A percentile compares a stretch with the other conserved stretches of the same genome.
Conservation (phyloP, 331 rosid species). For the Erythrophleum ivorense region DNA sequence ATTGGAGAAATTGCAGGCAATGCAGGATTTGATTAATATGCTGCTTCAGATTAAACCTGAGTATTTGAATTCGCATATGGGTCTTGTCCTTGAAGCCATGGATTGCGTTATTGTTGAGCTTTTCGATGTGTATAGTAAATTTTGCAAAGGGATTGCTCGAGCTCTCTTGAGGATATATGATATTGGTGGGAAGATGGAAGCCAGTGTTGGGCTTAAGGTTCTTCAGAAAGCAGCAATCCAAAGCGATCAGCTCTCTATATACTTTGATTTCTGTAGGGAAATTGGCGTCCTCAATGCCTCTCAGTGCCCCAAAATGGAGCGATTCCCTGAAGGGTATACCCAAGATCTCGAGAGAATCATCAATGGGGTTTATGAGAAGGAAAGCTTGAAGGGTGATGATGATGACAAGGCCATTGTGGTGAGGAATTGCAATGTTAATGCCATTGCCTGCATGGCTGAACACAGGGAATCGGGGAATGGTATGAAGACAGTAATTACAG, state of each 20-base stretch:
- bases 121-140: conserved; percentile 61
- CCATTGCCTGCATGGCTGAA: neutral
- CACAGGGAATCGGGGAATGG: conserved; percentile 23
- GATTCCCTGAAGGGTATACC: conserved; percentile 59
- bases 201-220: conserved; percentile 53
- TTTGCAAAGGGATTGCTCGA: conserved; percentile 59
- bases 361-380: conserved; percentile 39
- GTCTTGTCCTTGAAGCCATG: conserved; percentile 79
- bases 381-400: neutral
- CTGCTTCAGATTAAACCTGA: conserved; percentile 63
- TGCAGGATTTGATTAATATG: conserved; percentile 63
- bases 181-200: conserved; percentile 56
- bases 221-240: conserved; percentile 59
- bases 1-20: conserved; percentile 50
- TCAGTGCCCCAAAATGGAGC: conserved; percentile 61
- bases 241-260: conserved; percentile 50
- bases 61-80: conserved; percentile 17
- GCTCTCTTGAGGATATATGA: conserved; percentile 57
- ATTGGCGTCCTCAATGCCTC: conserved; percentile 69
- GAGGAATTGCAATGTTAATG: neutral
- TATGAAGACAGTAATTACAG: conserved; percentile 69
- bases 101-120: conserved; percentile 69
- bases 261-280: conserved; percentile 61
- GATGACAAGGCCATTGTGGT: conserved; percentile 33
- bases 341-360: conserved; percentile 62